phyloP scores from a whole-genome alignment of 768 basidiomycete species.

The Boletus rubescentipes region DNA sequence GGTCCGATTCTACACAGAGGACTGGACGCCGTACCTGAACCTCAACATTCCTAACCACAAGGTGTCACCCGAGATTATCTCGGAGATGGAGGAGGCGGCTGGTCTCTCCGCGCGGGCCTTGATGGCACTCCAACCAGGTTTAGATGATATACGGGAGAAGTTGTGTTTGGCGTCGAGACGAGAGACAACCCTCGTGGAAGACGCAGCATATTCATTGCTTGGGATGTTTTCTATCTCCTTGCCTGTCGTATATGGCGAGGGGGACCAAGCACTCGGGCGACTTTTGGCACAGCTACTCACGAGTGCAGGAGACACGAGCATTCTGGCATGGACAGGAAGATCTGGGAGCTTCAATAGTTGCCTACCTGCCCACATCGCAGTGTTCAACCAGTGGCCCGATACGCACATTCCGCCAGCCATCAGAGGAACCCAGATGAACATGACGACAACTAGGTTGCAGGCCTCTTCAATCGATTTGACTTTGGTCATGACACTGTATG shows the following conservation, averaged over 20 bases:
- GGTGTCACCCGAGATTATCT: too few relatives aligned
- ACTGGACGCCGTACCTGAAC: too few relatives aligned
- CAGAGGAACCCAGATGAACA: neutral
- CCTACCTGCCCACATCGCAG: neutral
- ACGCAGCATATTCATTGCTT: slow-evolving; percentile 7
- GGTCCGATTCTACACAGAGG: too few relatives aligned
- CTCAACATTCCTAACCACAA: too few relatives aligned
- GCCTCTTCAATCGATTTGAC: neutral
- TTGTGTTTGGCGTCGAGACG: neutral
- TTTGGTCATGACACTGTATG: neutral
- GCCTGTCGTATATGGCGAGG: slow-evolving; percentile 7
- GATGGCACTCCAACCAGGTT: too few relatives aligned
- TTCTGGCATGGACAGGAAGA: slow-evolving; percentile 12
- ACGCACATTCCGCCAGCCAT: neutral
- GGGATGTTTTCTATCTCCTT: slow-evolving; percentile 3
- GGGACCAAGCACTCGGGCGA: slow-evolving; percentile 2
- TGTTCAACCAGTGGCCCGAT: neutral
- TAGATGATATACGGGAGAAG: too few relatives aligned
- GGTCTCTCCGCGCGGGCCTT: too few relatives aligned
- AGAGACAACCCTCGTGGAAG: slow-evolving; percentile 2
- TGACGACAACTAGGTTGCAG: neutral
- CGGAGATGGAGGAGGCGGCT: too few relatives aligned
- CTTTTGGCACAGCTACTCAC: slow-evolving; percentile 8
- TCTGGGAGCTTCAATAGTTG: slow-evolving; percentile 7
- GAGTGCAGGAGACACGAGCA: slow-evolving; percentile 4